Conservation (phyloP, 2,329 filamentous ascomycete genomes). For the Pseudocercospora crystallina region DNA sequence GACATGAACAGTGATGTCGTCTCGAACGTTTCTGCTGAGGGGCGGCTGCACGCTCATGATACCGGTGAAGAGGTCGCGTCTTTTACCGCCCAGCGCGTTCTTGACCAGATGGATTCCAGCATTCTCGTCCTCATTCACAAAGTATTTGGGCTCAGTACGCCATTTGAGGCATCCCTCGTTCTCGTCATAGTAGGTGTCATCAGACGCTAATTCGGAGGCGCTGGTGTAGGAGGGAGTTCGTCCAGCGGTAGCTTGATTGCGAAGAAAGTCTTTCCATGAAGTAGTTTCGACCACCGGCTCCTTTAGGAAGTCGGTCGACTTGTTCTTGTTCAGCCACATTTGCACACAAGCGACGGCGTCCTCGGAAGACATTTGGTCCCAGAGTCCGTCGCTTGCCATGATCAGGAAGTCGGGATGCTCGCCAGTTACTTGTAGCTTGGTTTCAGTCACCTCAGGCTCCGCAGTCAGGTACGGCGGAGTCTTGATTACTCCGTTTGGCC, state of each 20-base stretch:
- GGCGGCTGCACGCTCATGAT: constrained; percentile 39
- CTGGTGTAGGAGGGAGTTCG: constrained; percentile 14
- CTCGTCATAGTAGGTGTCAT: constrained; percentile 38
- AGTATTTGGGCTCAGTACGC: constrained; percentile 44
- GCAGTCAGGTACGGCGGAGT: constrained; percentile 69
- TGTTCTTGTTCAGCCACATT: constrained; percentile 52
- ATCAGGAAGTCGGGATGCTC: constrained; percentile 59
- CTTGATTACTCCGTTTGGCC: constrained; percentile 42
- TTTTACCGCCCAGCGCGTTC: constrained; percentile 54
- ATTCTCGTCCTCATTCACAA: constrained; percentile 52
- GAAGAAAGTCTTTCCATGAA: constrained; percentile 9
- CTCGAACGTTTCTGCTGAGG: constrained; percentile 42
- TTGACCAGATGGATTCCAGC: constrained; percentile 53
- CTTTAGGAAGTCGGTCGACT: constrained; percentile 26
- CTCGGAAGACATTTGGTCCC: constrained; percentile 40
- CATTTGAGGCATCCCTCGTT: constrained; percentile 41
- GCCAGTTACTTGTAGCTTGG: constrained; percentile 46
- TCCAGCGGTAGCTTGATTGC: background rate
- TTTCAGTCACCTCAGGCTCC: constrained; percentile 63
- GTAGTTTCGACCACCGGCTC: constrained; percentile 4
- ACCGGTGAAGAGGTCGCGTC: constrained; percentile 41
- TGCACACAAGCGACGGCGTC: constrained; percentile 47
- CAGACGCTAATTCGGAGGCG: constrained; percentile 16
- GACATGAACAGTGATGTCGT: constrained; percentile 55
- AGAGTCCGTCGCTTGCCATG: constrained; percentile 66